Evolutionary conservation across 2,329 filamentous ascomycete genomes (phyloP).

Genomic region (Penicillium sp.): DNA sequence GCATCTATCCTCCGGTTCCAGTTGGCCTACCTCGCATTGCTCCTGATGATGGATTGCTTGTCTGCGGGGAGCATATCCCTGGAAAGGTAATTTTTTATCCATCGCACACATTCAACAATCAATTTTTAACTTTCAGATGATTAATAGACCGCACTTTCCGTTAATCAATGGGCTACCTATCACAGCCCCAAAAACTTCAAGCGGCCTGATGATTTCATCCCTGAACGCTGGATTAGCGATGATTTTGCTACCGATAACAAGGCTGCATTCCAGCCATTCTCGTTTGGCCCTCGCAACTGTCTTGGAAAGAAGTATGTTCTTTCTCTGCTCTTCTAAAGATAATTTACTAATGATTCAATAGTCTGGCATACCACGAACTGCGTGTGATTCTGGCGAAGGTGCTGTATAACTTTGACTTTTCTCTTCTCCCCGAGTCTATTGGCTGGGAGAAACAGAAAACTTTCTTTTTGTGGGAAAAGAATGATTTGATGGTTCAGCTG

Average conservation of each 20-base stretch:
- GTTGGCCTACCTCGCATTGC: conserved; percentile 34
- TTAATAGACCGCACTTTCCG: conserved; percentile 7
- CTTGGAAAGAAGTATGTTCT: conserved; percentile 26
- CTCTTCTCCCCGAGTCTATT: conserved; percentile 31
- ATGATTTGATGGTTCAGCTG: conserved; percentile 27
- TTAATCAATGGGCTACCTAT: conserved; percentile 18
- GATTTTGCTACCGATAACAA: conserved; percentile 11
- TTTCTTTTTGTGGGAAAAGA: conserved; percentile 43
- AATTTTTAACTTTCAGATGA: too few relatives aligned
- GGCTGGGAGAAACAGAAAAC: conserved; percentile 33
- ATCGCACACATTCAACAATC: too few relatives aligned
- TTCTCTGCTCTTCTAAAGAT: background rate
- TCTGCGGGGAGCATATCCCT: conserved; percentile 29
- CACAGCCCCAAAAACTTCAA: conserved; percentile 20
- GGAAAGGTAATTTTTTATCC: too few relatives aligned
- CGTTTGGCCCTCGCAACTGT: conserved; percentile 32
- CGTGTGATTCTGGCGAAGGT: conserved; percentile 43
- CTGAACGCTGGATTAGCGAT: conserved; percentile 34
- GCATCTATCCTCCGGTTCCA: conserved; percentile 32
- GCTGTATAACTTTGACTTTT: conserved; percentile 42
- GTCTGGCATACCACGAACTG: conserved; percentile 39
- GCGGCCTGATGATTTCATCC: conserved; percentile 25
- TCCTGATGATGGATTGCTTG: conserved; percentile 29
- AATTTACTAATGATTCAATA: conserved; percentile 14
- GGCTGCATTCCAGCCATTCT: conserved; percentile 32